A percentile compares a stretch with the other conserved stretches of the same genome.
phyloP scores from a whole-genome alignment of 1,284 basidiomycete genomes.

The Apiotrichum akiyoshidainum region DNA sequence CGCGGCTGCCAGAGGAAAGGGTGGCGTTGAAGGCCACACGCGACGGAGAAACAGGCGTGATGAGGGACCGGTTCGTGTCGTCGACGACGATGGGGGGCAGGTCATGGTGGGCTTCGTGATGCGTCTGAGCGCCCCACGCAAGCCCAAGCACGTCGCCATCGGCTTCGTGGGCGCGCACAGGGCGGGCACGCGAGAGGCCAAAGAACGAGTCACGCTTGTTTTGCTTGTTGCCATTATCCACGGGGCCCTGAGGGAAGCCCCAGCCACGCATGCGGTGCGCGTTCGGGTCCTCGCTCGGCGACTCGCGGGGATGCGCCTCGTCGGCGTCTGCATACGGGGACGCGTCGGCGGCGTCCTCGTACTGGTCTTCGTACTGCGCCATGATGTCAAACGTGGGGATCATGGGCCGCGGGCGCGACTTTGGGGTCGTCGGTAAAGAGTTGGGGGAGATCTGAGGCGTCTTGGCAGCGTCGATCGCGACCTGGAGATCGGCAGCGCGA shows the following conservation, averaged over 20 bases:
- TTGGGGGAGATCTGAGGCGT: conserved; percentile 16
- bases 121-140: conserved; percentile 1
- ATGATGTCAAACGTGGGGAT: conserved; percentile 3
- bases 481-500: conserved; percentile 22
- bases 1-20: background rate
- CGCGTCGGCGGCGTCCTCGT: conserved; percentile 11
- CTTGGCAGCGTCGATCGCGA: conserved; percentile 13
- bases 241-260: conserved; percentile 36
- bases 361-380: background rate
- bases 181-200: conserved; percentile 32
- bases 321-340: background rate
- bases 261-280: conserved; percentile 33
- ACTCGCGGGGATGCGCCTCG: background rate
- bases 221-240: conserved; percentile 13
- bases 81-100: conserved; percentile 25
- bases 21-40: background rate
- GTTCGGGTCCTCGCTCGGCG: conserved; percentile 30
- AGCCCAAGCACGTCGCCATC: conserved; percentile 9
- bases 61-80: conserved; percentile 15
- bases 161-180: conserved; percentile 14
- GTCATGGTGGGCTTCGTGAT: conserved; percentile 12
- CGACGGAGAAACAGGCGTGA: conserved; percentile 13
- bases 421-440: conserved; percentile 18
- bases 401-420: conserved; percentile 13
- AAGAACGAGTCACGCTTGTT: conserved; percentile 47